Evolutionary conservation across 1,284 basidiomycete genomes (phyloP), one percentile per base, ranked within the genome.

Genomic region (Chalciporus sp.): DNA sequence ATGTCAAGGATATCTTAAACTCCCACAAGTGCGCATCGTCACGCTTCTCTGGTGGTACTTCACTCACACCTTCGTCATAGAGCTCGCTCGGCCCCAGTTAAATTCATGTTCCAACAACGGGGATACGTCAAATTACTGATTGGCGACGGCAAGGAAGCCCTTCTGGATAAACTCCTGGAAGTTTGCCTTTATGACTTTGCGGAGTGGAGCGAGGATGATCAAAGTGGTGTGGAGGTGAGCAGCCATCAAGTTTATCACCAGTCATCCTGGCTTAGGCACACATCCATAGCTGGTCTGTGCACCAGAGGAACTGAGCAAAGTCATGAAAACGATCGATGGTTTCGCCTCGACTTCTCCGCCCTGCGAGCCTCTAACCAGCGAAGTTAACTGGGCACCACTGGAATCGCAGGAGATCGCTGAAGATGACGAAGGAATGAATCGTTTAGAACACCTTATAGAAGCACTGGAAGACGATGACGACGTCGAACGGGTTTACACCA

Each of bases 31-130:
- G 58, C 55, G 79, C 67, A 12, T 53, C 19, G 3, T 10, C 12
- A 46, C 7, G 44, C 19, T 23, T 26, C n/a, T 42, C 23, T 49
- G 40, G 40, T 33, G 37, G 50, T 40, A 39, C 52, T 43, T 53
- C 37, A 43, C 51, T 20, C n/a, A 33, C 17, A 9, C 37, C 19
- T 29, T 28, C 19, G 26, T 46, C 47, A 12, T 58, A 92, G 90
- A 26, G 86, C 83, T 31, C 88, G 85, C 23, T 74, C 88, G 47
- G 79, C 91, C 1, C 82, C 89, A 2, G 89, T 92, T 14, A 80
- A 81, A 46, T 94, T 86, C 70, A 81, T 93, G 77, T 94, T 94
- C 66, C 77, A 83, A 56, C 81, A 85, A 49, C 79, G 82, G 65
- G 91, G 89, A 10, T 73, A 79, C 42, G 81, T 93, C 41, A 79